Base-by-base conservation (phyloP, 2,329 filamentous ascomycete genomes). In the Aspergillus hiratsukae region DNA sequence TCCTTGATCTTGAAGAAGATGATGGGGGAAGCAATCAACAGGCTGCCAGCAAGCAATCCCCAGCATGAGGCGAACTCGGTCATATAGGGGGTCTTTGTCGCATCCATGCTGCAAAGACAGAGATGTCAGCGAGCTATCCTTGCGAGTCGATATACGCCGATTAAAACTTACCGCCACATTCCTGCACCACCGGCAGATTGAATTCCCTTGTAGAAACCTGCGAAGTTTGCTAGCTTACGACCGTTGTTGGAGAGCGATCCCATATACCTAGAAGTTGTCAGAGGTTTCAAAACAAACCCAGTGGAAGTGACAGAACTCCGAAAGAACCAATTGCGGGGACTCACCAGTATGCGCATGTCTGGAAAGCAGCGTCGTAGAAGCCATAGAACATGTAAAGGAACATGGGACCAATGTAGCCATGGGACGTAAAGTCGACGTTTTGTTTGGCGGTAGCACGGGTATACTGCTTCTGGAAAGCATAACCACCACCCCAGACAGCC, bases 321-420 rank as follows among this genome's bases (percentile, higher is more conserved):
- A 41, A 35, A 28, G 11, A 37, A 17, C 3, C 14, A 6, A 37
- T 3, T 37, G 31, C 14, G 31, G 37, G 37, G 19, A 53, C 79
- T 65, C 72, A 83, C 92, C 92, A 97, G 80, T 97, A 97, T 51
- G 92, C 87, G 67, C 81, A 86, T 0, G 91, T 93, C 78, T 97
- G 93, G 87, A 91, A 97, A 54, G 87, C 84, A 46, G 92, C 90
- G 71, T 97, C 93, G 65, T 87, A 94, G 74, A 94, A 87, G 43
- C 91, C 91, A 71, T 94, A 95, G 75, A 92, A 92, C 67, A 96
- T 90, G 78, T 91, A 95, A 52, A 96, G 76, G 72, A 96, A 90
- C 84, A 96, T 90, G 11, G 89, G 89, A 0, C 88, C 90, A 57
- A 87, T 80, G 69, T 88, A 94, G 53, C 84, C 84, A 28, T 79